Evolutionary conservation across 169 alveolate genomes (phyloP), one percentile per base, ranked within the genome.

Genomic region (Plasmodium chabaudi): DNA sequence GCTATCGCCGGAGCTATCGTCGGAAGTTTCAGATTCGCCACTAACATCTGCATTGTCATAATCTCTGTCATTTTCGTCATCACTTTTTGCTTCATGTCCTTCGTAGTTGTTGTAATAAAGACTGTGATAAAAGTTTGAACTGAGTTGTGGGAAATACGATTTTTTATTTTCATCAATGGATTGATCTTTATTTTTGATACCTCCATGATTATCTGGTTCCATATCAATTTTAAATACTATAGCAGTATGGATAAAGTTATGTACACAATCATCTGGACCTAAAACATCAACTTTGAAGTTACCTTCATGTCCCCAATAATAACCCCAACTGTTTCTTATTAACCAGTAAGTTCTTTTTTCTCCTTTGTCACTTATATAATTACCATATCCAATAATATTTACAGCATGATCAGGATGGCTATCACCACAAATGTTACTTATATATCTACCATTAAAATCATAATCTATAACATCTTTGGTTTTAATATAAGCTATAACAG

Each of bases 301-400:
- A 9, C 91, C 91, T 69, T 69, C 91, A 84, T 84, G 63, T 5
- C 87, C 91, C 91, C 91, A 84, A 55, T 84, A 84, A 49, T 84
- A 84, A 6, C 91, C 91, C 91, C 91, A 84, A 19, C 91, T 84
- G 17, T 84, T 84, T 68, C 87, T 68, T 1, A 84, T 17, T 44
- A 84, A 10, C 91, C 91, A 84, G 53, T 84, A 84, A 47, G 90
- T 47, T 44, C 84, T 74, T 23, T 71, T 82, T 17, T 71, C 87
- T 13, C 89, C 91, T 0, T 55, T 9, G 1, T 1, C 27, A 67
- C 86, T 56, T 39, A 86, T 63, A 42, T 90, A 90, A 17, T 61
- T 71, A 53, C 94, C 94, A 90, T 84, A 90, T 2, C 94, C 94
- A 23, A 90, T 75, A 56, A 84, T 75, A 23, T 53, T 84, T 13